Evolutionary conservation across 2,329 filamentous ascomycete species (phyloP).

Genomic region (Tolypocladium pustulatum): DNA sequence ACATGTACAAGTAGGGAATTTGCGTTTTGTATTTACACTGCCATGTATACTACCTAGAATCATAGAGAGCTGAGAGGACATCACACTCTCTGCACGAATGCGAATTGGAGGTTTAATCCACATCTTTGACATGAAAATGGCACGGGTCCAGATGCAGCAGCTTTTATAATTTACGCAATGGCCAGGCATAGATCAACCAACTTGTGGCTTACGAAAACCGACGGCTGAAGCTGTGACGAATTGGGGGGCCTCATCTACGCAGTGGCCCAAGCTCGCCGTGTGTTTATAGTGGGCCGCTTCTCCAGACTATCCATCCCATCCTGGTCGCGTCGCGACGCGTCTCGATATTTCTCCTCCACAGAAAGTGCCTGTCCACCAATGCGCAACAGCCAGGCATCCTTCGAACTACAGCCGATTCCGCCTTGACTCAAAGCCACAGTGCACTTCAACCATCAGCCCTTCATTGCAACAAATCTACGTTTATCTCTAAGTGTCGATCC

Average conservation of each 20-base stretch:
- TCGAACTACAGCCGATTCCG: background rate
- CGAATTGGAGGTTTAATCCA: background rate
- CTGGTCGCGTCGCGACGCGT: constrained; percentile 19
- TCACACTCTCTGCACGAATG: background rate
- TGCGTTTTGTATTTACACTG: background rate
- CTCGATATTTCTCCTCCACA: constrained; percentile 11
- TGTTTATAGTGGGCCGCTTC: constrained; percentile 9
- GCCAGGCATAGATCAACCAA: background rate
- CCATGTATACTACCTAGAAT: background rate
- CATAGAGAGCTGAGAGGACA: background rate
- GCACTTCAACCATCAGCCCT: background rate
- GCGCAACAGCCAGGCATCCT: background rate
- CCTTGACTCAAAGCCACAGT: background rate
- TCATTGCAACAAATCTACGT: too few relatives aligned
- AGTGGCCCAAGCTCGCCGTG: background rate
- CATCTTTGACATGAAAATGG: background rate
- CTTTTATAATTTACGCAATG: too few relatives aligned
- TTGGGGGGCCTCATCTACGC: too few relatives aligned
- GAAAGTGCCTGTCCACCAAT: constrained; percentile 1
- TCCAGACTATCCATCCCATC: background rate
- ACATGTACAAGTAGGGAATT: background rate
- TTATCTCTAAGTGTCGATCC: too few relatives aligned
- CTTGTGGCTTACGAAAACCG: too few relatives aligned
- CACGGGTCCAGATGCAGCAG: background rate
- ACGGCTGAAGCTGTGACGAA: background rate